Evolutionary conservation across 331 rosid species (phyloP).

Genomic region (Rhamnella rubrinervis): DNA sequence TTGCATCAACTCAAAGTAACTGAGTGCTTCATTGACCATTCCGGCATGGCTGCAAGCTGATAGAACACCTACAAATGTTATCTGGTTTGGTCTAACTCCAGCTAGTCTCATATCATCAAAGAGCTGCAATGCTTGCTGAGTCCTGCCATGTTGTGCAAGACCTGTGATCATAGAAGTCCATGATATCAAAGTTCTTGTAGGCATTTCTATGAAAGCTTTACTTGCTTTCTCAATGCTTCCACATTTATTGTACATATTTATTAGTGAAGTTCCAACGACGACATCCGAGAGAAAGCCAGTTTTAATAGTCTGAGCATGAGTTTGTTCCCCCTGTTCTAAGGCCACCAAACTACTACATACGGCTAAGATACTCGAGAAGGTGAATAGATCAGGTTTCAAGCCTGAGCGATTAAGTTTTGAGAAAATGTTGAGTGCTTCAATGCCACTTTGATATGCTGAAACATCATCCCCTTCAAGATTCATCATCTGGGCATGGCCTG

Average conservation of each 20-base stretch:
- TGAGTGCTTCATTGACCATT: constrained; percentile 66
- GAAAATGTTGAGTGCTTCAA: constrained; percentile 59
- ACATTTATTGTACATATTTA: constrained; percentile 85
- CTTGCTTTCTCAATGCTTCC: constrained; percentile 79
- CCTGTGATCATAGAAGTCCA: constrained; percentile 93
- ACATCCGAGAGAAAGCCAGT: constrained; percentile 67
- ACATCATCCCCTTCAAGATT: constrained; percentile 56
- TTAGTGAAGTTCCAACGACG: constrained; percentile 65
- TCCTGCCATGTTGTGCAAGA: constrained; percentile 72
- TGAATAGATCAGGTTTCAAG: constrained; percentile 71
- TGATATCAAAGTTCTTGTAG: constrained; percentile 74
- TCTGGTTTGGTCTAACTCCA: constrained; percentile 67
- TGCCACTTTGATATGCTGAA: constrained; percentile 56
- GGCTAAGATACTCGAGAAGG: constrained; percentile 73
- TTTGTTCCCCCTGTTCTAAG: constrained; percentile 77
- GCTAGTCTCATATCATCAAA: constrained; percentile 80
- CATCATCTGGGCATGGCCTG: constrained; percentile 76
- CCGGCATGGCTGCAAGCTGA: constrained; percentile 87
- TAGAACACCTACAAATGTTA: constrained; percentile 87
- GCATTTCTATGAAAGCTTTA: constrained; percentile 84
- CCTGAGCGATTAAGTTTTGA: constrained; percentile 54
- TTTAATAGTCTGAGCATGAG: constrained; percentile 78
- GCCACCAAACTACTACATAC: constrained; percentile 70
- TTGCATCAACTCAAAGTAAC: constrained; percentile 73
- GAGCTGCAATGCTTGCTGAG: constrained; percentile 73